Evolutionary conservation across 192 early-diverging fungal genomes (phyloP).

Genomic region (Rhizoclosmatium sp.): DNA sequence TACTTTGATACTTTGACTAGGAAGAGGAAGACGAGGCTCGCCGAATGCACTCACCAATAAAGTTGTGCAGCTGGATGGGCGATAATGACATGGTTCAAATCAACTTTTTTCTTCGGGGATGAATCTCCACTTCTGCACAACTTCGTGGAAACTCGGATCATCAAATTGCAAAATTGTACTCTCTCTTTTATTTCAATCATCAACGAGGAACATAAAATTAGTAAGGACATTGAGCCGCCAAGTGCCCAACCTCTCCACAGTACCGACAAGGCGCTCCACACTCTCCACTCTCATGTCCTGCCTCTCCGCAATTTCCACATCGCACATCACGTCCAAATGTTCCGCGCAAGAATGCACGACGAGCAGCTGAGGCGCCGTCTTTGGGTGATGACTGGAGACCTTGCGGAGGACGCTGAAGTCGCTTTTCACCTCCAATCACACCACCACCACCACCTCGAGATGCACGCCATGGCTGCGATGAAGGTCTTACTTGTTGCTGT

Average conservation of each 20-base stretch:
- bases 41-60: too few relatives aligned
- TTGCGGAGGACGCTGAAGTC: constrained; percentile 5
- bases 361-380: neutral
- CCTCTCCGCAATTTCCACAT: constrained; percentile 31
- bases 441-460: neutral
- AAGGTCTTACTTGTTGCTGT: neutral
- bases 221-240: constrained; percentile 33
- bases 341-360: constrained; percentile 26
- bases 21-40: too few relatives aligned
- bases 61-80: too few relatives aligned
- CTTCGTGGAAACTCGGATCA: too few relatives aligned
- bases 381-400: neutral
- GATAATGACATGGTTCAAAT: too few relatives aligned
- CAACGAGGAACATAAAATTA: neutral
- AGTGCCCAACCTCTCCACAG: constrained; percentile 25
- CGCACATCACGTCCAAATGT: neutral
- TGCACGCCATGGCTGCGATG: neutral
- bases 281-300: constrained; percentile 9
- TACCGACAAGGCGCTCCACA: constrained; percentile 34
- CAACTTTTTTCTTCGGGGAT: too few relatives aligned
- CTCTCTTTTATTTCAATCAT: too few relatives aligned
- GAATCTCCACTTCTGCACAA: too few relatives aligned
- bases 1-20: too few relatives aligned
- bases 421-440: constrained; percentile 18
- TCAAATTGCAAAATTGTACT: too few relatives aligned